Evolutionary conservation across 176 grass and related monocot species (phyloP).

Genomic region (Cenchrus americanus): DNA sequence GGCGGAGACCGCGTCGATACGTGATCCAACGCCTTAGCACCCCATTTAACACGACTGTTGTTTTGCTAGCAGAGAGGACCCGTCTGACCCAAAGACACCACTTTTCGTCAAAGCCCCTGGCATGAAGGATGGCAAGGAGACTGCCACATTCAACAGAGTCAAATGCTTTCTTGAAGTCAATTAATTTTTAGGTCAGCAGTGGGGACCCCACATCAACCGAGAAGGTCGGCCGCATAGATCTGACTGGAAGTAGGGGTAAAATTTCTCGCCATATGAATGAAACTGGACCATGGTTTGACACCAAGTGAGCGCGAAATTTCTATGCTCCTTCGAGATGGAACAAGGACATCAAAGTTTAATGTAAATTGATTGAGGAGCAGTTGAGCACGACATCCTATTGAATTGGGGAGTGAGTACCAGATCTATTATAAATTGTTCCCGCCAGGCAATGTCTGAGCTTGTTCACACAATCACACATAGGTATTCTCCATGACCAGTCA

Average conservation of each 20-base stretch:
- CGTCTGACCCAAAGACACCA: too few relatives aligned
- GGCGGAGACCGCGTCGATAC: too few relatives aligned
- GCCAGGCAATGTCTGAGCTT: background rate
- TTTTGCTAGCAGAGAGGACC: too few relatives aligned
- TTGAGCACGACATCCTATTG: background rate
- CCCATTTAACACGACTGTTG: too few relatives aligned
- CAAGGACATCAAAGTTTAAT: background rate
- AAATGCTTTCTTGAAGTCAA: too few relatives aligned
- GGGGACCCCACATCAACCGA: too few relatives aligned
- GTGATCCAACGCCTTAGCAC: too few relatives aligned
- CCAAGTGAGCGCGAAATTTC: background rate
- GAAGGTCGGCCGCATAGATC: background rate
- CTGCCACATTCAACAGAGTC: too few relatives aligned
- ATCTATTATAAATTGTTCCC: background rate
- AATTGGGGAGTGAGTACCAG: background rate
- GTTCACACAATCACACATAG: background rate
- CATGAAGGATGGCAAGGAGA: too few relatives aligned
- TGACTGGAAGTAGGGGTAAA: background rate
- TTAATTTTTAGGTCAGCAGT: too few relatives aligned
- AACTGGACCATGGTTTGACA: background rate
- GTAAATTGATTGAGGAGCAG: too few relatives aligned
- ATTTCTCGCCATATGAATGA: background rate
- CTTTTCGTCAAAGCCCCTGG: too few relatives aligned
- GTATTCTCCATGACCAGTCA: background rate
- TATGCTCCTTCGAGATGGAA: background rate